phyloP scores from a whole-genome alignment of 2,329 filamentous ascomycete genomes.

The Talaromyces sp. region DNA sequence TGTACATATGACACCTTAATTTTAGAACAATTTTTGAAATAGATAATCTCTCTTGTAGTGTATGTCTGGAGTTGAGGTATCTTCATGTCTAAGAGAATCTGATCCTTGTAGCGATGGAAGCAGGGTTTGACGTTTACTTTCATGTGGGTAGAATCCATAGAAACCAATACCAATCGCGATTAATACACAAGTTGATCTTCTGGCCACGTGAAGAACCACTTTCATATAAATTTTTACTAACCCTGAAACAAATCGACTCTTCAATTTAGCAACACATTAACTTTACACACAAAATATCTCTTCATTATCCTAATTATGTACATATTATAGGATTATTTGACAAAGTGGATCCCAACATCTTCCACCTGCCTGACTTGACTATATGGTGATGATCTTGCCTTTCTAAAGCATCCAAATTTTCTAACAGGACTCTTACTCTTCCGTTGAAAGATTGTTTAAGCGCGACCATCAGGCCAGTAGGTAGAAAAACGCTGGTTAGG shows the following conservation, averaged over 20 bases:
- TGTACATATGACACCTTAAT: background rate
- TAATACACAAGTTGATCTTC: no score
- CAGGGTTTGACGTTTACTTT: background rate
- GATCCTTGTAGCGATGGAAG: background rate
- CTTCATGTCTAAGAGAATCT: background rate
- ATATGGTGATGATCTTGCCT: background rate
- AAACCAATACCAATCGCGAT: no score
- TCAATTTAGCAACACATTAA: background rate
- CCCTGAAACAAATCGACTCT: background rate
- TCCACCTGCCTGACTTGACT: background rate
- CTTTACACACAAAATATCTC: background rate
- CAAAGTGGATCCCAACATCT: background rate
- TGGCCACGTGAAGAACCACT: no score
- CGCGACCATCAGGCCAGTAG: constrained; percentile 6
- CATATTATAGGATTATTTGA: background rate
- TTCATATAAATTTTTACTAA: background rate
- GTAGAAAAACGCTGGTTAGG: constrained; percentile 7
- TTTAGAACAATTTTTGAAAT: background rate
- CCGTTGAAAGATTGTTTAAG: background rate
- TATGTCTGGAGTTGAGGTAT: background rate
- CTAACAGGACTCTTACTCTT: background rate
- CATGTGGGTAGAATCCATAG: background rate
- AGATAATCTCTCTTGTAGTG: background rate
- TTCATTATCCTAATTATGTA: background rate
- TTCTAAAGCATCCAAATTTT: background rate